Evolutionary conservation across 2,329 filamentous ascomycete species (phyloP), one percentile per base, ranked within the genome.

Genomic region (Colletotrichum agaves): DNA sequence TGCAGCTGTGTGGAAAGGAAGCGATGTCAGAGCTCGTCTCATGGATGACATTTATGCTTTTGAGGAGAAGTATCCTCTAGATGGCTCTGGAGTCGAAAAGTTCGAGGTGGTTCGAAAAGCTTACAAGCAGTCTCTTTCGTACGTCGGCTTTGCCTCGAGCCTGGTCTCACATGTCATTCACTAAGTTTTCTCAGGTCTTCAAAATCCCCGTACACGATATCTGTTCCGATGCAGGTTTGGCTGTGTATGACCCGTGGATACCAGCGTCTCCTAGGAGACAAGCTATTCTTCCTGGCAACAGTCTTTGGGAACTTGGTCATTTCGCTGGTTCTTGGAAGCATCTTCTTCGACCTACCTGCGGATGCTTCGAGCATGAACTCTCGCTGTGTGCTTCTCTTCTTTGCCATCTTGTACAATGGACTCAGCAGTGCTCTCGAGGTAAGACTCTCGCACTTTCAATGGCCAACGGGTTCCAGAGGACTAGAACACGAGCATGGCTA

Each of bases 231-330:
- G 13, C 90, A 91, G 76, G 86, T 91, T 5, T 75, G 83, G 44
- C 83, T 85, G 33, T 71, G 86, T 79, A 88, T 87, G 7, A 81
- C 85, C 67, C 83, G 90, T 53, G 89, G 91, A 73, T 87, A 85
- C 19, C 65, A 68, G n/a, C 49, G 65, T 5, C 49, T 85, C 77
- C 88, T 88, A 43, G 89, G 91, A 73, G 87, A 84, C 69, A 86
- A 86, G 1, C 83, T 88, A 67, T 90, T 91, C 77, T 90, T 91
- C 73, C 88, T 91, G 71, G 77, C 91, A 56, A 84, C 86, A 39
- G 88, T 90, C 73, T 10, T 55, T 33, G 56, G 44, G 0, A 69
- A 68, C 8, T 10, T 64, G 1, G 52, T 69, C 0, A 56, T 69
- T 37, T 70, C 71, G 6, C 81, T 92, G 6, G 89, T 92, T 67